Evolutionary conservation across 1,284 basidiomycete genomes (phyloP).

Genomic region (Puccinia coronata): DNA sequence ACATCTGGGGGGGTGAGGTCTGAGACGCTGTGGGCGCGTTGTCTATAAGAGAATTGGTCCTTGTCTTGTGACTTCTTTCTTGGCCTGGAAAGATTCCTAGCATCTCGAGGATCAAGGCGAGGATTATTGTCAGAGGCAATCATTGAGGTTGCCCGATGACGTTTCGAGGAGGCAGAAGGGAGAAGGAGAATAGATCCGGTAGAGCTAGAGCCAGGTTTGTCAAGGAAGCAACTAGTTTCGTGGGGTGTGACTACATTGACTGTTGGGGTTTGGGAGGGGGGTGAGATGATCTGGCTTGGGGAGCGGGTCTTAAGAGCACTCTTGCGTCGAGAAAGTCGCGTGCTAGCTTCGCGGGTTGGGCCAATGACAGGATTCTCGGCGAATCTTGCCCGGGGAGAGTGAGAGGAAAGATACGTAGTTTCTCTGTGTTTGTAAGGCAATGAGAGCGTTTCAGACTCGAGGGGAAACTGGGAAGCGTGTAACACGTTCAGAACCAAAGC

Average conservation of each 20-base stretch:
- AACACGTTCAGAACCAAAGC: neutral
- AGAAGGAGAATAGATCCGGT: neutral
- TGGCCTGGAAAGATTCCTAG: neutral
- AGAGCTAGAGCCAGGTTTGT: neutral
- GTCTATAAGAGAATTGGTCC: neutral
- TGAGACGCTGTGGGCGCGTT: constrained; percentile 39
- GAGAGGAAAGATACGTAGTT: too few relatives aligned
- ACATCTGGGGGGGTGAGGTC: neutral
- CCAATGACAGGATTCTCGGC: constrained; percentile 49
- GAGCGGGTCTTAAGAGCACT: constrained; percentile 44
- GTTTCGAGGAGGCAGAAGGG: neutral
- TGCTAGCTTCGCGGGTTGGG: constrained; percentile 23
- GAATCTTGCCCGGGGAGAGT: constrained; percentile 38
- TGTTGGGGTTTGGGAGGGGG: neutral
- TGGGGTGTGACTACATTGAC: neutral
- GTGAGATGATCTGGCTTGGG: neutral
- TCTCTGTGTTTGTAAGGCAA: neutral
- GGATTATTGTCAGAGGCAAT: neutral
- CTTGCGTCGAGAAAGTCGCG: constrained; percentile 36
- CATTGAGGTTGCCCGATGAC: neutral
- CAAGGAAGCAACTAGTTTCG: neutral
- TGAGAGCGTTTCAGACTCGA: constrained; percentile 12
- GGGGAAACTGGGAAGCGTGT: neutral
- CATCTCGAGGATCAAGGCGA: neutral
- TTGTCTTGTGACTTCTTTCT: neutral